Evolutionary conservation across 306 rosid genomes (phyloP), one percentile per base, ranked within the genome.

Genomic region (Urtica urens): DNA sequence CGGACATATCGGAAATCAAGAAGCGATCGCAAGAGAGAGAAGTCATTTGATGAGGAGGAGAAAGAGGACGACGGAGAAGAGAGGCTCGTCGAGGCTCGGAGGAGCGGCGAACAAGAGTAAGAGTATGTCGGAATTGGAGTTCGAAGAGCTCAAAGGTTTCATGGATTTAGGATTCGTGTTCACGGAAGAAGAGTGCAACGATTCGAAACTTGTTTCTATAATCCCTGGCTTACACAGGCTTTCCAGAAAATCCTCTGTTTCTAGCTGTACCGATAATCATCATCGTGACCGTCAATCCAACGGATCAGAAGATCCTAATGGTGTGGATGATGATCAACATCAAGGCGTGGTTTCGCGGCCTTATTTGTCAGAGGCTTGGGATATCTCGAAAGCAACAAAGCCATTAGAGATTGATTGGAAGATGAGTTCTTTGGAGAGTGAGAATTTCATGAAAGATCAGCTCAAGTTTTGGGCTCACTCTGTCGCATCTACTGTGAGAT

Each of bases 101-200:
- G 43, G 15, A 38, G 1, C 3, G 6, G 49, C 34, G 22, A n/a
- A n/a, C n/a, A 48, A 48, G 11, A 41, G 60, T 10, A 76, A 68
- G 65, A 81, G 96, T 62, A 48, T 78, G 56, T 53, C 94, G 2
- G 84, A 79, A 35, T 87, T 82, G 21, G 94, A 87, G 64, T 72
- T 77, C 55, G 55, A 63, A 49, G 96, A 87, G 51, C 72, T 82
- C 0, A 87, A 87, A 51, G 92, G 94, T 51, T 79, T 87, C 62
- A 82, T 79, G 87, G 96, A 87, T 82, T 59, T 87, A 67, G 96
- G 96, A n/a, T 87, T 72, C 57, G 87, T 68, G 28, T 87, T 87
- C 29, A 70, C 82, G 7, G 84, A 82, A 51, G 80, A 82, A 39
- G 94, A 77, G 38, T 74, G 53, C 11, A 49, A 34, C 55, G 76